Percentiles rank a stretch among this genome's conserved stretches.
These are phyloP conservation scores for Sindora glabra DNA, from an alignment of 306 rosid species.

Conservation along the genomic window DNA sequence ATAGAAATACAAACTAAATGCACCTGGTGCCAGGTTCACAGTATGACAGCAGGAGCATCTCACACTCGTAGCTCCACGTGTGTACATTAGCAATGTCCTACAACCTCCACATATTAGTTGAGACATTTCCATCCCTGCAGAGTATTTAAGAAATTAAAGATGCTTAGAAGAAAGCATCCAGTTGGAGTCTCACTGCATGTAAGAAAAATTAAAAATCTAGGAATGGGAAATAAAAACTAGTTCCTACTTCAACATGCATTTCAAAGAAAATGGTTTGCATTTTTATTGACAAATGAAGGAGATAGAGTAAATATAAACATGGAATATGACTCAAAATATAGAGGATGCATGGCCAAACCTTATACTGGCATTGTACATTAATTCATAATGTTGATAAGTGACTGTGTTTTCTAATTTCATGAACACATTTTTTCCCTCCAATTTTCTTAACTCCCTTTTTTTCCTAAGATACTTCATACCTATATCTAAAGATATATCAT, in stretches of 20 bases:
- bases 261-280: not conserved
- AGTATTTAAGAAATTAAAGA: constrained; percentile 1
- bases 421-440: too few relatives aligned
- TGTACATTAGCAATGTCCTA: constrained; percentile 85
- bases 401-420: too few relatives aligned
- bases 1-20: constrained; percentile 2
- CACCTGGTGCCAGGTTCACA: constrained; percentile 87
- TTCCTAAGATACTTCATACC: too few relatives aligned
- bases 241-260: not conserved
- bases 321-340: not conserved
- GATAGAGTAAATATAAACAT: not conserved
- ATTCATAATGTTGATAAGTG: too few relatives aligned
- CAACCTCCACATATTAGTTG: constrained; percentile 95
- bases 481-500: too few relatives aligned
- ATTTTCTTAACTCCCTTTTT: too few relatives aligned
- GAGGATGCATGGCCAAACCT: not conserved
- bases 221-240: not conserved
- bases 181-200: not conserved
- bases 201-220: not conserved
- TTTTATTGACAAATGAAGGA: not conserved
- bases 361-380: not conserved
- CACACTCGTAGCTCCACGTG: constrained; percentile 90
- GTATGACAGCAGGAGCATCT: constrained; percentile 95
- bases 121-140: constrained; percentile 87
- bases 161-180: not conserved